Percentiles rank a stretch among this genome's conserved stretches.
phyloP scores from a whole-genome alignment of 2,329 filamentous ascomycete species.

The Emericellopsis cladophorae region DNA sequence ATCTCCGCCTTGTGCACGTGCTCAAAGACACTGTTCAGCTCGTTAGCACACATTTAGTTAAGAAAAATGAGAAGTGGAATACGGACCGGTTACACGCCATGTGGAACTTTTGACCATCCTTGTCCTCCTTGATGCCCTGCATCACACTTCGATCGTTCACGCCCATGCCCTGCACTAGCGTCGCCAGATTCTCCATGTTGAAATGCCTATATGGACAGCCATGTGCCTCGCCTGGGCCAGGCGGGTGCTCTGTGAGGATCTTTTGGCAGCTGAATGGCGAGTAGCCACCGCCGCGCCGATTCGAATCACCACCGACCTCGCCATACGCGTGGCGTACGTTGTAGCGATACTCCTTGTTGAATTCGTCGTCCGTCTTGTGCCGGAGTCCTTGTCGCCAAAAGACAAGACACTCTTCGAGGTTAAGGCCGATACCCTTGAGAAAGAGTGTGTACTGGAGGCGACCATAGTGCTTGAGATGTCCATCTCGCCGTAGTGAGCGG shows the following conservation, averaged over 20 bases:
- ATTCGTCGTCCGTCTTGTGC: constrained; percentile 81
- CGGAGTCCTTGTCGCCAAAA: constrained; percentile 88
- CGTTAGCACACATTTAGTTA: constrained; percentile 5
- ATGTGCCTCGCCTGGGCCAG: constrained; percentile 77
- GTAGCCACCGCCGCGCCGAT: constrained; percentile 76
- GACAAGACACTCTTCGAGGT: constrained; percentile 76
- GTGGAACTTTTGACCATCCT: constrained; percentile 78
- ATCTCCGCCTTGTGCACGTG: constrained; percentile 69
- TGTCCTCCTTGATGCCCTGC: constrained; percentile 75
- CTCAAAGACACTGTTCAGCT: constrained; percentile 62
- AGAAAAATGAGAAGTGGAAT: not conserved
- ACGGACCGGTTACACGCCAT: constrained; percentile 82
- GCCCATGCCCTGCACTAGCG: constrained; percentile 65
- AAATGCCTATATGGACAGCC: constrained; percentile 97
- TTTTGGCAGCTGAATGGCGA: constrained; percentile 91
- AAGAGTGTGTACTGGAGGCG: constrained; percentile 93
- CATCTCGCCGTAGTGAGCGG: constrained; percentile 70
- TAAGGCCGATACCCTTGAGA: constrained; percentile 88
- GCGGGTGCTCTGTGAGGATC: constrained; percentile 79
- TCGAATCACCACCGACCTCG: constrained; percentile 86
- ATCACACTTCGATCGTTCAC: constrained; percentile 68
- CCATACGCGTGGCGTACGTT: constrained; percentile 93
- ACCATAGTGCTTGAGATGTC: constrained; percentile 85
- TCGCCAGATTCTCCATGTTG: constrained; percentile 70
- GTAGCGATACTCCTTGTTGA: constrained; percentile 96